phyloP scores from a whole-genome alignment of 1,284 basidiomycete genomes.

The Neotropicomus parvogracilis region DNA sequence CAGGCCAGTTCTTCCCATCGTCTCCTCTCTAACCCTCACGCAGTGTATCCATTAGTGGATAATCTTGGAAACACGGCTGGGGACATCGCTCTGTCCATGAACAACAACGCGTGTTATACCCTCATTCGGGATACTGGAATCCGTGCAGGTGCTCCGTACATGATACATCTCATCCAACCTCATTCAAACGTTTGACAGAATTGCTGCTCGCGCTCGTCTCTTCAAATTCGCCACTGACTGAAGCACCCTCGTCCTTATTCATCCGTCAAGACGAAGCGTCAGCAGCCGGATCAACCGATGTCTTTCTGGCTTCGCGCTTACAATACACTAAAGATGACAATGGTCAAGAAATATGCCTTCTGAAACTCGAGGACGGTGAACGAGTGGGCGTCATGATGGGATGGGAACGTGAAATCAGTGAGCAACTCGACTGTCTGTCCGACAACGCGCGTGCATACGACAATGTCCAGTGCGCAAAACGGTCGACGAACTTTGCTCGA shows the following conservation, averaged over 20 bases:
- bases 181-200: conserved; percentile 41
- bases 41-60: conserved; percentile 54
- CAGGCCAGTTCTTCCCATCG: conserved; percentile 45
- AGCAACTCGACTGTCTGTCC: conserved; percentile 21
- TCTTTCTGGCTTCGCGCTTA: conserved; percentile 73
- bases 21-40: not conserved
- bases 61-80: conserved; percentile 77
- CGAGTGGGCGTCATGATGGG: conserved; percentile 95
- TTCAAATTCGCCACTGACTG: conserved; percentile 37
- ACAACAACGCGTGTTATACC: conserved; percentile 70
- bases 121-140: conserved; percentile 84
- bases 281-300: conserved; percentile 69
- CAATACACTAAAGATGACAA: conserved; percentile 68
- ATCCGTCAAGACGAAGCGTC: conserved; percentile 59
- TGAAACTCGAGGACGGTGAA: conserved; percentile 66
- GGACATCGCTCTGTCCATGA: conserved; percentile 84
- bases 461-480: conserved; percentile 61
- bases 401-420: conserved; percentile 84
- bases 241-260: conserved; percentile 46
- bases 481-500: conserved; percentile 56
- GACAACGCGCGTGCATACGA: conserved; percentile 14
- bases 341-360: conserved; percentile 79
- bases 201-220: conserved; percentile 62
- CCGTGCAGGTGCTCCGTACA: conserved; percentile 59
- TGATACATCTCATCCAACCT: not conserved